Evolutionary conservation across 148 eudicot species (phyloP).

Genomic region (Rhododendron molle): DNA sequence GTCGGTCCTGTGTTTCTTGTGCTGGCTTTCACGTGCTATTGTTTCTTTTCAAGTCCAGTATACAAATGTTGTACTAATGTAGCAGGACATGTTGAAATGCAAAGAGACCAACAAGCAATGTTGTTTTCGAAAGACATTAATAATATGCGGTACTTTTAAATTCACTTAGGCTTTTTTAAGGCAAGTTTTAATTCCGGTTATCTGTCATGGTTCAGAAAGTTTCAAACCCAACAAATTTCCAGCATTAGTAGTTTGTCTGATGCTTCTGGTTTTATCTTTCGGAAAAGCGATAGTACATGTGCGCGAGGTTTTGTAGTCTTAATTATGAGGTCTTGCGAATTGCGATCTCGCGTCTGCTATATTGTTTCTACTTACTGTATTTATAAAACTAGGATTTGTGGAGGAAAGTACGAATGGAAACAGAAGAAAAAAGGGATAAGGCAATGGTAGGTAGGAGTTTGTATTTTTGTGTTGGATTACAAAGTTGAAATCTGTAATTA

Average conservation of each 20-base stretch:
- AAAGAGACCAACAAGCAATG: neutral
- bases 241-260: neutral
- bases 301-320: no score
- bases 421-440: no score
- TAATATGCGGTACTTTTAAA: neutral
- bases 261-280: neutral
- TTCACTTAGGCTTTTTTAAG: neutral
- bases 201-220: neutral
- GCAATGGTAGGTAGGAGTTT: no score
- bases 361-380: no score
- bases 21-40: neutral
- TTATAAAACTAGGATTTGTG: no score
- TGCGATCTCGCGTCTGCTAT: no score
- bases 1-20: neutral
- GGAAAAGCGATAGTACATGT: neutral
- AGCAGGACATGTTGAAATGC: neutral
- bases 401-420: no score
- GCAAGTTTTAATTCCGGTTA: neutral
- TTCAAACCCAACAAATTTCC: neutral
- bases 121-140: neutral
- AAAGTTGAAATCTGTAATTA: no score
- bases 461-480: no score
- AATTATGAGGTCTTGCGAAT: no score
- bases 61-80: neutral
- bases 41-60: neutral